Base-by-base conservation (phyloP, 192 early-diverging fungal species). In the Umbelopsis isabellina region DNA sequence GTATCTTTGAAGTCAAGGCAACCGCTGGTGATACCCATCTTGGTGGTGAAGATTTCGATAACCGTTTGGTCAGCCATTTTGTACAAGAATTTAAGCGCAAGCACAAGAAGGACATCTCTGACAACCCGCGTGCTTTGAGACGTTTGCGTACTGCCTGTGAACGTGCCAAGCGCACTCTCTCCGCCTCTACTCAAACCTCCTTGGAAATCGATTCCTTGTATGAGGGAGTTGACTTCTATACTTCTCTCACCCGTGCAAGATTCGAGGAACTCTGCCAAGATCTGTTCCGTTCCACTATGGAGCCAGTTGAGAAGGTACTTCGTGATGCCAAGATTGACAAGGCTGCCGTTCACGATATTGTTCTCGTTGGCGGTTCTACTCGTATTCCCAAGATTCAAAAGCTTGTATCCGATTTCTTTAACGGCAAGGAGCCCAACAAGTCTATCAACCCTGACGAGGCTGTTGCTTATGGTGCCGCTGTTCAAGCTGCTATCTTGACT, bases 381-480 rank as follows among this genome's bases (percentile, higher is more conserved):
- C 97, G 97, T 91, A 99, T 99, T 86, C 97, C 97, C 87, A 98
- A 97, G 89, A 92, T 99, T 80, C 96, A 98, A 87, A 95, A 97
- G 88, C 90, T 99, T 77, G 91, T 99, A 74, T 93, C 94, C 45
- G 95, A 98, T 89, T 97, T 91, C 91, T 99, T 99, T 84, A 96
- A 94, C 91, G 96, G 96, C 81, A 99, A 99, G 91, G 95, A 99
- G 86, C 96, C 93, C 80, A 95, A 96, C 92, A 95, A 93, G 89
- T 95, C 94, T 70, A 96, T 98, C 86, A 97, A 99, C 91, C 97
- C 96, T 74, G 96, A 99, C 85, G 96, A 99, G 85, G 96, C 96
- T 67, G 97, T 97, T 72, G 97, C 97, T 74, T 97, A 96, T 79
- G 97, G 97, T 86, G 97, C 97, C 66, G 95, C 96, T 77, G 96